Evolutionary conservation across 768 basidiomycete species (phyloP).

Genomic region (Tremella yokohamensis): DNA sequence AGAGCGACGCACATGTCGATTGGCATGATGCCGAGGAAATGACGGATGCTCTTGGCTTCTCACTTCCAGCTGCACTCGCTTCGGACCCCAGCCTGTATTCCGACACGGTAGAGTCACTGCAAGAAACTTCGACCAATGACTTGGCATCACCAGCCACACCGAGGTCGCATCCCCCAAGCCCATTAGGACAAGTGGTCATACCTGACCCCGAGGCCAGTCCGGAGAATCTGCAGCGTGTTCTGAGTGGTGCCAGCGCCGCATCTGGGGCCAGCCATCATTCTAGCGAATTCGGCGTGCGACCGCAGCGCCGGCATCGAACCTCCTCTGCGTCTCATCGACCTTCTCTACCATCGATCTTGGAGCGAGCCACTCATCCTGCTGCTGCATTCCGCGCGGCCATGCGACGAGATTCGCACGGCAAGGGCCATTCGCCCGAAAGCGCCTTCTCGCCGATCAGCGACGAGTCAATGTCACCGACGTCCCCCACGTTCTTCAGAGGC

Average conservation of each 20-base stretch:
- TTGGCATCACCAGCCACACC: background rate
- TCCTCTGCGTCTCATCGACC: constrained; percentile 45
- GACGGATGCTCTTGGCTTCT: background rate
- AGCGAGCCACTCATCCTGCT: constrained; percentile 52
- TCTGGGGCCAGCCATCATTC: background rate
- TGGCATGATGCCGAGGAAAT: background rate
- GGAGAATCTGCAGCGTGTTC: background rate
- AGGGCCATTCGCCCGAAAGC: background rate
- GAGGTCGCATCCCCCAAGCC: constrained; percentile 2
- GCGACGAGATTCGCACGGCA: constrained; percentile 18
- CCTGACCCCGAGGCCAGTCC: background rate
- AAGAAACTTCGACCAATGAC: background rate
- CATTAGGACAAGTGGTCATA: background rate
- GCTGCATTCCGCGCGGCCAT: constrained; percentile 45
- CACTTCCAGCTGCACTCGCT: background rate
- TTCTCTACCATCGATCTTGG: constrained; percentile 53
- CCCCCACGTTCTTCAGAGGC: constrained; percentile 28
- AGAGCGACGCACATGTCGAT: background rate
- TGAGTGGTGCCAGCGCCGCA: background rate
- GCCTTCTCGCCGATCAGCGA: constrained; percentile 1
- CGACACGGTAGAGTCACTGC: background rate
- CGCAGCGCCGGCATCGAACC: background rate
- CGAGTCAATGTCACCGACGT: constrained; percentile 8
- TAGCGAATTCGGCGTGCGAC: background rate
- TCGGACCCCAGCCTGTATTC: background rate